A percentile compares a stretch with the other conserved stretches of the same genome.
Conservation (phyloP, 192 early-diverging fungal species). For the Gryganskiella cystojenkinii region DNA sequence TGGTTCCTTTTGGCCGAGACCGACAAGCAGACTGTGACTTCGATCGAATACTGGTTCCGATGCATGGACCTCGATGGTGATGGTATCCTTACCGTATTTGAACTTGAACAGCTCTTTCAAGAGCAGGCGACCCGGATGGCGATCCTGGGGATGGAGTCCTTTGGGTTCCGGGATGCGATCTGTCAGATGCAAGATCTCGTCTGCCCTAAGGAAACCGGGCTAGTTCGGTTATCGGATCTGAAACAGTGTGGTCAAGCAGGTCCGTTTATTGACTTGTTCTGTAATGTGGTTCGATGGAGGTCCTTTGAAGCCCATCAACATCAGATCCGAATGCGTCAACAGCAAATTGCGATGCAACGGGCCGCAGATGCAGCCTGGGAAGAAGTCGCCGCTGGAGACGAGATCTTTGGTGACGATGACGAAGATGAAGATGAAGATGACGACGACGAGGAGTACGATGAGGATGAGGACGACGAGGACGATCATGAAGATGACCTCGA, state of each 20-base stretch:
- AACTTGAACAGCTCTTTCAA: conserved; percentile 86
- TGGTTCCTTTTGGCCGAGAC: conserved; percentile 88
- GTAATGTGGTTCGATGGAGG: conserved; percentile 44
- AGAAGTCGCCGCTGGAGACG: conserved; percentile 31
- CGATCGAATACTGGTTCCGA: conserved; percentile 86
- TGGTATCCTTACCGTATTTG: conserved; percentile 86
- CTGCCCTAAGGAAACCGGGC: conserved; percentile 20
- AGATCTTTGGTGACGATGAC: conserved; percentile 34
- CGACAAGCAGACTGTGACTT: conserved; percentile 74
- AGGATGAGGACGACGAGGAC: conserved; percentile 15
- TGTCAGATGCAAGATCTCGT: conserved; percentile 55
- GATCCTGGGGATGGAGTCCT: conserved; percentile 45
- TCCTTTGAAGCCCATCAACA: conserved; percentile 51
- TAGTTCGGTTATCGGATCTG: conserved; percentile 35
- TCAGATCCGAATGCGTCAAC: conserved; percentile 50
- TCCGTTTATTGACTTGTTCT: conserved; percentile 49
- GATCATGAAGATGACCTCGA: conserved; percentile 12
- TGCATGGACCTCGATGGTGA: conserved; percentile 93
- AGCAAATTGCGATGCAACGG: conserved; percentile 51
- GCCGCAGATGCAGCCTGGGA: conserved; percentile 50
- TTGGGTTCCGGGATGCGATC: conserved; percentile 48
- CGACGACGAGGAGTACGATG: conserved; percentile 5
- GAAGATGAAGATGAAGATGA: conserved; percentile 20
- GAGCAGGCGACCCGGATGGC: conserved; percentile 72
- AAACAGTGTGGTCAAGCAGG: conserved; percentile 52